Percentiles rank a stretch among this genome's conserved stretches.
These are phyloP conservation scores for Neurospora sp. DNA, from an alignment of 495 filamentous ascomycete species.

Conservation along the genomic window DNA sequence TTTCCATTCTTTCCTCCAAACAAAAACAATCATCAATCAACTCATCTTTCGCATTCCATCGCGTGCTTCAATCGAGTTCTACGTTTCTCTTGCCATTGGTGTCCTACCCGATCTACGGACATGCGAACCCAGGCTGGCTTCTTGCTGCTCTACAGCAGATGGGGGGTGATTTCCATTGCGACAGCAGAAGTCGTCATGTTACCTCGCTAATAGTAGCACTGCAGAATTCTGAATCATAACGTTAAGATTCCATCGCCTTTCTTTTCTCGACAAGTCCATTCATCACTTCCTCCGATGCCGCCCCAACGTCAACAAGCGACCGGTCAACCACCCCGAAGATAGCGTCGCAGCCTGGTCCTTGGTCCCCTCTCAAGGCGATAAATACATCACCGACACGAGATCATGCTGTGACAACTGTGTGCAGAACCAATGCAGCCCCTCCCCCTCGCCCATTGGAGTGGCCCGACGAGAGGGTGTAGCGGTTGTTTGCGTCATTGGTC, in stretches of 20 bases:
- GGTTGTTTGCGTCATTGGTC: neutral
- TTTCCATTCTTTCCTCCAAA: neutral
- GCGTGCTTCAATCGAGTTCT: neutral
- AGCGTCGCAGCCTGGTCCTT: neutral
- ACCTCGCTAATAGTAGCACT: rapidly evolving
- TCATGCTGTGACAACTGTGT: neutral
- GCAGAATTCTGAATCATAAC: rapidly evolving
- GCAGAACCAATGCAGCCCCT: neutral
- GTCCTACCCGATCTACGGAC: neutral
- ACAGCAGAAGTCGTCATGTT: neutral
- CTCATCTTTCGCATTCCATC: neutral
- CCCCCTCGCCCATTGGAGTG: neutral
- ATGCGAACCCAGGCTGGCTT: too few species aligned
- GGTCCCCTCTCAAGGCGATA: neutral
- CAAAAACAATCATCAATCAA: neutral
- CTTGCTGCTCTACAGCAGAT: too few species aligned
- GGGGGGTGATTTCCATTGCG: too few species aligned
- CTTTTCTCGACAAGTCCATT: neutral
- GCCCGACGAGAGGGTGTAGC: neutral
- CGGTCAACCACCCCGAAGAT: neutral
- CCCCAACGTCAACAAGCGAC: neutral
- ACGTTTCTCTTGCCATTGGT: neutral
- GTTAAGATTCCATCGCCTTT: neutral
- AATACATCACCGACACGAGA: neutral
- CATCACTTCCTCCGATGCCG: neutral